Conservation (phyloP, 1,284 basidiomycete species). For the Austropuccinia psidii region DNA sequence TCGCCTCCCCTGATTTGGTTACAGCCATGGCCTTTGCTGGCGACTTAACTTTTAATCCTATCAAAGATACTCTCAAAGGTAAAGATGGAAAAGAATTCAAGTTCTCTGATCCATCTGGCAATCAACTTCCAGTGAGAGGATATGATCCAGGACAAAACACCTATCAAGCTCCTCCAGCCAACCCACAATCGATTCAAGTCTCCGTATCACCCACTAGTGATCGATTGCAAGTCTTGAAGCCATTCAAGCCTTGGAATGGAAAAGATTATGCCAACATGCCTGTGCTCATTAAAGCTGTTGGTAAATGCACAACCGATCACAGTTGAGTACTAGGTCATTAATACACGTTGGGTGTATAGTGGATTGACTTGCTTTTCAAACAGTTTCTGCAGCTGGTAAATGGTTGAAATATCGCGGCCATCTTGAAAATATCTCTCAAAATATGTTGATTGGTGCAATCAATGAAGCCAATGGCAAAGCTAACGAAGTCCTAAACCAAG, state of each 20-base stretch:
- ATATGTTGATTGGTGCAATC: slow-evolving; percentile 95
- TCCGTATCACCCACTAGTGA: slow-evolving; percentile 81
- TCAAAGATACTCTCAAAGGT: slow-evolving; percentile 81
- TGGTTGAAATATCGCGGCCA: slow-evolving; percentile 99
- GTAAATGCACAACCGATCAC: slow-evolving; percentile 81
- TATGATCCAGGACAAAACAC: slow-evolving; percentile 96
- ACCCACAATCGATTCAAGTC: slow-evolving; percentile 75
- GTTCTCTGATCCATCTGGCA: slow-evolving; percentile 80
- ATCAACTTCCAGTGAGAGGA: slow-evolving; percentile 85
- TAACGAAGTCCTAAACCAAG: slow-evolving; percentile 87
- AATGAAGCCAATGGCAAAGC: slow-evolving; percentile 91
- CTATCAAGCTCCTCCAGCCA: slow-evolving; percentile 85
- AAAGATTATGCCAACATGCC: slow-evolving; percentile 83
- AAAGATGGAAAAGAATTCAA: slow-evolving; percentile 95
- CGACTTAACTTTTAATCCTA: slow-evolving; percentile 88
- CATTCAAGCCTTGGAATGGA: slow-evolving; percentile 88
- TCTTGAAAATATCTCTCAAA: slow-evolving; percentile 97
- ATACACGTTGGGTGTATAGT: too few relatives aligned
- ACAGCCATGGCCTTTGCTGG: slow-evolving; percentile 96
- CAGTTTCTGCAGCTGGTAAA: slow-evolving; percentile 83
- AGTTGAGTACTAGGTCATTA: too few relatives aligned
- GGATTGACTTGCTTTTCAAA: not conserved
- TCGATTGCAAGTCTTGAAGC: slow-evolving; percentile 86
- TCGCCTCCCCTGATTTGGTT: slow-evolving; percentile 95
- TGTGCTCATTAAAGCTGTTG: slow-evolving; percentile 93